A percentile compares a stretch with the other conserved stretches of the same genome.
Evolutionary conservation across 1,284 basidiomycete species (phyloP).

Genomic region (Pseudomicrostroma phylloplanum): DNA sequence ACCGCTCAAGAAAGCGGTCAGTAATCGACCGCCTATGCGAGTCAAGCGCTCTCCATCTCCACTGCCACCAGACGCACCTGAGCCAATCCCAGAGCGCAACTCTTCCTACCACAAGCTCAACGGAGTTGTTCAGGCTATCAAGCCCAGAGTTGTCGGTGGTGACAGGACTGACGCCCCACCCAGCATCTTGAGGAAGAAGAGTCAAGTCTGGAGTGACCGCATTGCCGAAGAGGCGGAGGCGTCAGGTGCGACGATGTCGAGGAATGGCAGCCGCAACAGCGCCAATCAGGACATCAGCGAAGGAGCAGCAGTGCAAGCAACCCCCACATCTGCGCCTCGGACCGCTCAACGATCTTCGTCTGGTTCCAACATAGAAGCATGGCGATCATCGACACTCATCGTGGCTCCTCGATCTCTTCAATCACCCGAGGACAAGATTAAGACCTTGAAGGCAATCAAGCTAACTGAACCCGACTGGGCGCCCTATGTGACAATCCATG

Average conservation of each 20-base stretch:
- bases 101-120: slow-evolving; percentile 5
- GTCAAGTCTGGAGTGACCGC: not conserved
- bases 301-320: too few species aligned
- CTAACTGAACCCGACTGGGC: slow-evolving; percentile 45
- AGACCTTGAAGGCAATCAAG: not conserved
- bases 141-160: not conserved
- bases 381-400: too few species aligned
- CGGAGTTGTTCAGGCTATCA: not conserved
- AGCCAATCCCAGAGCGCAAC: slow-evolving; percentile 4
- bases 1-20: not conserved
- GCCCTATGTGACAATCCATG: slow-evolving; percentile 29
- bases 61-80: not conserved
- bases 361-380: too few species aligned
- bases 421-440: not conserved
- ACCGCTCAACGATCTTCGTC: too few species aligned
- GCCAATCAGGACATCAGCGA: too few species aligned
- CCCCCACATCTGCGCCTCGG: too few species aligned
- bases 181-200: too few species aligned
- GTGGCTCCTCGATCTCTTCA: not conserved
- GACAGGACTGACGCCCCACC: not conserved
- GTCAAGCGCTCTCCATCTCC: not conserved
- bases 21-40: not conserved
- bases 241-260: too few species aligned
- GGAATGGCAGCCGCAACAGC: too few species aligned
- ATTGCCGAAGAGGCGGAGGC: not conserved